These are phyloP conservation scores for Immersiporthe knoxdaviesiana DNA, from an alignment of 2,329 filamentous ascomycete genomes.

Conservation along the genomic window DNA sequence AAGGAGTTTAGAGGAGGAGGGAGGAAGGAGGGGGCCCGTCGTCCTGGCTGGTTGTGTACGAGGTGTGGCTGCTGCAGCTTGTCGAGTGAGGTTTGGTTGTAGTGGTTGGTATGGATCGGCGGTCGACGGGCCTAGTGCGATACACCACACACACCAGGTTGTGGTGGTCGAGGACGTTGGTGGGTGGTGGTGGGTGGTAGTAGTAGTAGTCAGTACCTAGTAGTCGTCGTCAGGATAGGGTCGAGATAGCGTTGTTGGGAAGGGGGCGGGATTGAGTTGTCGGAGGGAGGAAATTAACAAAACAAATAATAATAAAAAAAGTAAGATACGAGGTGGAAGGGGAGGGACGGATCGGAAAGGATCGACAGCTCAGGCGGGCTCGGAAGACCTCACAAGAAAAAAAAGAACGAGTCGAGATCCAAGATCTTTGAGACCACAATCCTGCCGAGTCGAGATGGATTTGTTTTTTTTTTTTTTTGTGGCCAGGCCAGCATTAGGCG, in stretches of 20 bases:
- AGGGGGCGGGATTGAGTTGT: not conserved
- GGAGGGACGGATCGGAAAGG: not conserved
- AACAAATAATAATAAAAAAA: not conserved
- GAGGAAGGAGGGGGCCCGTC: not conserved
- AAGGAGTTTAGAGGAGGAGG: not conserved
- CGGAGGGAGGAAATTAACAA: not conserved
- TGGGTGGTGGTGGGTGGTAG: not conserved
- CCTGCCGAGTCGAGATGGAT: constrained; percentile 3
- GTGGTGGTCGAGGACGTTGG: not conserved
- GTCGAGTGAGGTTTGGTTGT: not conserved
- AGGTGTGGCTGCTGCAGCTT: not conserved
- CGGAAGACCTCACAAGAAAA: no score
- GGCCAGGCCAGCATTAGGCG: not conserved
- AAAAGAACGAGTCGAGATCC: not conserved
- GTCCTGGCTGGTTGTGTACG: not conserved
- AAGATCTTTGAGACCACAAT: constrained; percentile 7
- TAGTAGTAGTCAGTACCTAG: no score
- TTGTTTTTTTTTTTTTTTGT: not conserved
- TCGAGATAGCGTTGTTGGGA: not conserved
- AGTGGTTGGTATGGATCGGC: not conserved
- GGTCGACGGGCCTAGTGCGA: not conserved
- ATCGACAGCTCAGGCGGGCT: constrained; percentile 7
- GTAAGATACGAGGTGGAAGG: not conserved
- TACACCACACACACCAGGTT: not conserved
- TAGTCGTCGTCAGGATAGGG: not conserved